Evolutionary conservation across 1,139 yeast genomes (phyloP), one percentile per base, ranked within the genome.

Genomic region (Kurtzmaniella quercitrusa): DNA sequence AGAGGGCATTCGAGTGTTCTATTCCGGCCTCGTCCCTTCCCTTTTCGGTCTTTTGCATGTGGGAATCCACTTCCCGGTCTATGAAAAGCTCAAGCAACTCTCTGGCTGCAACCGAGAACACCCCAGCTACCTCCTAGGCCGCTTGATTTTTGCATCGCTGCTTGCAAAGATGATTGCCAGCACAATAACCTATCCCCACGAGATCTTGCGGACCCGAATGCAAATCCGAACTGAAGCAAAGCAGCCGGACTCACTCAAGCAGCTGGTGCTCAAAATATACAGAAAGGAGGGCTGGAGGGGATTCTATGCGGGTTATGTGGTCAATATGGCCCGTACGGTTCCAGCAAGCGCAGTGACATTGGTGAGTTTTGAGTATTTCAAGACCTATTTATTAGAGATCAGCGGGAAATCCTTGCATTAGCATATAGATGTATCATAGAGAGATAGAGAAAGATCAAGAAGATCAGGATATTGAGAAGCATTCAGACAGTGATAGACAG

Each of bases 31-130:
- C 36, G 78, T 89, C 8, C 97, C 98, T 1, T 91, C 97, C 0
- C 70, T 91, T 47, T 81, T 93, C 55, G 98, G 98, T 0, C 72
- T 93, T 37, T 72, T 87, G 34, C 98, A 93, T 63, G 98, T 93
- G 36, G 98, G 97, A 1, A 86, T 93, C 43, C 98, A 93, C 65
- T 93, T 93, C 73, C 98, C 98, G 17, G 81, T 90, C n/a, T 93
- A 93, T 60, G 98, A 93, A 58, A 73, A 79, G 53, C 68, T 93
- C 51, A 93, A 93, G 59, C 62, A 60, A 36, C 21, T 70, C 19
- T 70, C 89, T 17, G 54, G 59, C 21, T 63, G 70, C 47, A 34
- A 40, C 25, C 19, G 14, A n/a, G 31, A 34, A 19, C 11, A 11
- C 15, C 62, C 2, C 50, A 56, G 21, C 49, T 51, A 29, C 52